Evolutionary conservation across 331 rosid species (phyloP), one percentile per base, ranked within the genome.

Genomic region (Rhamnella rubrinervis): DNA sequence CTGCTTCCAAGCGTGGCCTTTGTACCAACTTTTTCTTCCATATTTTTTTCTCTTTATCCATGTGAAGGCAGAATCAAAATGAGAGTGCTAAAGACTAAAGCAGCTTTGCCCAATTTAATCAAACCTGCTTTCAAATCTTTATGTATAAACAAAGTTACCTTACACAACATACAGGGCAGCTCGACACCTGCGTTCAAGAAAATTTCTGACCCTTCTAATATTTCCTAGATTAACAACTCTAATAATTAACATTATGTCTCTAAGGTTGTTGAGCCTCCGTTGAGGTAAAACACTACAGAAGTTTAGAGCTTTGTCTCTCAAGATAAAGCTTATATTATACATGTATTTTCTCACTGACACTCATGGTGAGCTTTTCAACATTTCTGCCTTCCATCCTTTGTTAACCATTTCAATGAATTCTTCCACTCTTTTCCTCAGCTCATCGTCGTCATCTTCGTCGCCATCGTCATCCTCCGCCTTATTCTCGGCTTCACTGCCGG

Each of bases 351-450:
- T 59, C 17, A 50, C 11, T 8, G 19, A 47, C 55, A 65, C 49
- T 52, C 13, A 38, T 18, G 11, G 37, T 58, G 62, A 67, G 16
- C 68, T 49, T 35, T 31, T 81, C 63, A 41, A 66, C 61, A 74
- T 59, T 69, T 93, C 98, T 74, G 79, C 85, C 75, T 70, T 91
- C 98, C 97, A 85, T 28, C 62, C 90, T 61, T 71, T 87, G 52
- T 87, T 88, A 51, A 88, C 92, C 61, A 81, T 93, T 72, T 91
- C 78, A 19, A 93, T 93, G n/a, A 93, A 93, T 16, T 88, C 97
- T 77, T 93, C 98, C 58, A 75, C 97, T 82, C 86, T 80, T 82
- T 74, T 81, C 68, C 77, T 87, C 64, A 91, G 74, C 58, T 87
- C 92, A 78, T 88, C 96, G 2, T 79, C 77, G 6, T 72, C 78